These are phyloP conservation scores for Ophiosphaerella narmari DNA, from an alignment of 2,329 filamentous ascomycete species.

Conservation along the genomic window DNA sequence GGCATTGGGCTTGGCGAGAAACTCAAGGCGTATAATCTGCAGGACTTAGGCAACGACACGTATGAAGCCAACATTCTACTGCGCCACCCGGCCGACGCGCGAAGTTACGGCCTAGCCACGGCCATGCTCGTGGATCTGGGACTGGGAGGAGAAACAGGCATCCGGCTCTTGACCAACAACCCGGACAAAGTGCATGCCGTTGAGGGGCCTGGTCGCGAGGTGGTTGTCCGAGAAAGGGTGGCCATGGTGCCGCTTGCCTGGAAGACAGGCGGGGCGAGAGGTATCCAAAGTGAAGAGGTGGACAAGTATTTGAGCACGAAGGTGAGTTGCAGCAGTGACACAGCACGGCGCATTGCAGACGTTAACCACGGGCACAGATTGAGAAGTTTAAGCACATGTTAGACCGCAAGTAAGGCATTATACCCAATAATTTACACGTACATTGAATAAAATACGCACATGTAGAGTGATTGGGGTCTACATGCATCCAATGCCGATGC, in stretches of 20 bases:
- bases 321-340: conserved; percentile 57
- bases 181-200: conserved; percentile 95
- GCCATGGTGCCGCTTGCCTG: conserved; percentile 95
- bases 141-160: conserved; percentile 67
- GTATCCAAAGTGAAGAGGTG: conserved; percentile 85
- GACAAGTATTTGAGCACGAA: conserved; percentile 95
- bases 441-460: too few relatives aligned
- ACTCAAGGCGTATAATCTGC: conserved; percentile 95
- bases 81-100: conserved; percentile 89
- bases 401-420: conserved; percentile 26
- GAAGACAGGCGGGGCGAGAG: conserved; percentile 76
- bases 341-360: conserved; percentile 5
- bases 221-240: conserved; percentile 85
- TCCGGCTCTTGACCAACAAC: conserved; percentile 91
- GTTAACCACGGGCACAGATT: conserved; percentile 42
- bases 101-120: conserved; percentile 94
- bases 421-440: too few relatives aligned
- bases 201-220: conserved; percentile 86
- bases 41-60: conserved; percentile 95
- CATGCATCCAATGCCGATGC: neutral
- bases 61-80: conserved; percentile 93
- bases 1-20: conserved; percentile 95
- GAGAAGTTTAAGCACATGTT: conserved; percentile 61
- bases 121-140: conserved; percentile 90
- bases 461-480: too few relatives aligned